Conservation (phyloP, 1,139 yeast genomes). For the Hyphopichia khmerensis region DNA sequence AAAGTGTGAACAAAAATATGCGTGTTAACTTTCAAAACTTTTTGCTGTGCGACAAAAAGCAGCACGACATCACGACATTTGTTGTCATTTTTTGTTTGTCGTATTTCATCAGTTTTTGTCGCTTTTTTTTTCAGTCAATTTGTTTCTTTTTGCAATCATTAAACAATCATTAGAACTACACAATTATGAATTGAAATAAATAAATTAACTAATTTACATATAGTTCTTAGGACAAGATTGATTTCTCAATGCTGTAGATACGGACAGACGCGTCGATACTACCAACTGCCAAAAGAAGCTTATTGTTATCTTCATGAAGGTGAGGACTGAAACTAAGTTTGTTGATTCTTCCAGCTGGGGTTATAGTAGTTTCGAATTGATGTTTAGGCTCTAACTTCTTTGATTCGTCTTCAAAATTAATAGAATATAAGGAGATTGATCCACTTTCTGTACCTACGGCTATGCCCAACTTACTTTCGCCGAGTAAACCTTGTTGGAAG, state of each 20-base stretch:
- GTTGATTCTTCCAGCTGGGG: slow-evolving; percentile 63
- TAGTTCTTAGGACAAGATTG: not conserved
- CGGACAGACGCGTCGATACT: slow-evolving; percentile 72
- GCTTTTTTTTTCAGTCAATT: too few relatives aligned
- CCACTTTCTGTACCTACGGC: slow-evolving; percentile 79
- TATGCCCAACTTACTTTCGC: slow-evolving; percentile 31
- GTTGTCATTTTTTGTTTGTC: too few relatives aligned
- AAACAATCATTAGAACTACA: too few relatives aligned
- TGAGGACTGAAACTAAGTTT: slow-evolving; percentile 55
- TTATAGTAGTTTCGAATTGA: slow-evolving; percentile 31
- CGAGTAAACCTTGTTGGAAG: slow-evolving; percentile 21
- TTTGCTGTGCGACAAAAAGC: not conserved
- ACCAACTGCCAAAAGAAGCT: slow-evolving; percentile 56
- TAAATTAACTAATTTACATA: not conserved
- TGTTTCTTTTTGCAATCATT: too few relatives aligned
- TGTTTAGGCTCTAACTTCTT: slow-evolving; percentile 23
- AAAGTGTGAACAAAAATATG: not conserved
- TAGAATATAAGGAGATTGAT: slow-evolving; percentile 19
- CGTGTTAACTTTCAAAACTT: slow-evolving; percentile 1
- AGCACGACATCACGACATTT: not conserved
- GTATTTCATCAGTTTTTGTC: too few relatives aligned
- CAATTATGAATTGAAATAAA: not conserved
- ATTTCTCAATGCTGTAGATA: slow-evolving; percentile 38
- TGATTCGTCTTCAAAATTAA: slow-evolving; percentile 27
- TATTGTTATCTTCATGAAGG: slow-evolving; percentile 15